Conservation (phyloP, 768 basidiomycete genomes). For the Cystobasidium tubakii region DNA sequence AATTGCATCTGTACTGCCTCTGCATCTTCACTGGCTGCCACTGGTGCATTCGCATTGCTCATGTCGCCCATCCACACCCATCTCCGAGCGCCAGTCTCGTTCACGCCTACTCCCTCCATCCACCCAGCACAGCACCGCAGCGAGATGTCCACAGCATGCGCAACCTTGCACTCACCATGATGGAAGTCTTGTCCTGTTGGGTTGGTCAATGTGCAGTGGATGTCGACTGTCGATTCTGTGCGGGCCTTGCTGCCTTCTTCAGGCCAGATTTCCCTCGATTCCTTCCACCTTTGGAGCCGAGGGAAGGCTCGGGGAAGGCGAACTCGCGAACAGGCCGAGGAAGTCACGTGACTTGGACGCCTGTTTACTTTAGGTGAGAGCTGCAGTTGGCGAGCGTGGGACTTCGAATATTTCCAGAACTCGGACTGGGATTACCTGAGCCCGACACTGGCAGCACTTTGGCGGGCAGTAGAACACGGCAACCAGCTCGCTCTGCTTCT, state of each 20-base stretch:
- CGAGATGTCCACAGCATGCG: neutral
- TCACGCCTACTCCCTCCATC: neutral
- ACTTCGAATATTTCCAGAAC: neutral
- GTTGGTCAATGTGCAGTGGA: neutral
- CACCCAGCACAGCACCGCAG: neutral
- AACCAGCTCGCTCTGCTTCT: too few species aligned
- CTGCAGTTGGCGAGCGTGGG: neutral
- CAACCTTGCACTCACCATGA: neutral
- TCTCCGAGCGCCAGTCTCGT: too few species aligned
- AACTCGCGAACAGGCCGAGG: too few species aligned
- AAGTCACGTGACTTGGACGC: neutral
- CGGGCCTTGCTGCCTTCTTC: neutral
- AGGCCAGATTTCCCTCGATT: neutral
- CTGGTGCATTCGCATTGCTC: too few species aligned
- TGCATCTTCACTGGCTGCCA: too few species aligned
- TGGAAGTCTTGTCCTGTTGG: neutral
- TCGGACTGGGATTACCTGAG: too few species aligned
- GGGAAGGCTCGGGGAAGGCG: slow-evolving; percentile 4
- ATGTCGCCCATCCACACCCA: too few species aligned
- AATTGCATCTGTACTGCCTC: too few species aligned
- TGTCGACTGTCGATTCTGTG: neutral
- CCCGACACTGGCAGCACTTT: too few species aligned
- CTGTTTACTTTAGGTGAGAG: neutral
- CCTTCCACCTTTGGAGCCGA: neutral
- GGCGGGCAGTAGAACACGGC: too few species aligned